Base-by-base conservation (phyloP, 2,329 filamentous ascomycete genomes). In the Colletotrichum chlorophyti region DNA sequence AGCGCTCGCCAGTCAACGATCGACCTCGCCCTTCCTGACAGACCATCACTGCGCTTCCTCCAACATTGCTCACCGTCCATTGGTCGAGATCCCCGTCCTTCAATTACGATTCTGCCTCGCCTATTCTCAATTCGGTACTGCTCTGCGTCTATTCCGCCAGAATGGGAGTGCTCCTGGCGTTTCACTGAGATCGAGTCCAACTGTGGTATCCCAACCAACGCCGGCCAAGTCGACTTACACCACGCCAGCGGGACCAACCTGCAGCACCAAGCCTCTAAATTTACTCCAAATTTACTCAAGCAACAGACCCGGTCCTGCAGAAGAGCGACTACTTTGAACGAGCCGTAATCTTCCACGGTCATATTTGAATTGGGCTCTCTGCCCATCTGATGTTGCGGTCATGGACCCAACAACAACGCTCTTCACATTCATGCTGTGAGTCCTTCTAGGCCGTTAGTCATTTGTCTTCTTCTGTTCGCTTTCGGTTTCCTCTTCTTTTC, bases 321-420 rank as follows among this genome's bases (percentile, higher is more conserved):
- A 38, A 37, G 31, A 49, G 32, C 26, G 17, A 43, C 32, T 49
- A 42, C 51, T 38, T 40, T 45, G 26, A 34, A 34, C 40, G 37
- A 55, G 51, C 49, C 55, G 43, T 48, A 15, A 26, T 17, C 26
- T n/a, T 31, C 26, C 51, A 14, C 32, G n/a, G 37, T 21, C 32
- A 24, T 58, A 53, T 55, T 55, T 54, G 14, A 49, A 3, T 59
- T 43, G 38, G 55, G 43, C 51, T 38, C n/a, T 48, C 32, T 31
- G 35, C 24, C 50, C 49, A 37, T 32, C 19, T 40, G 9, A 19
- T 19, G 4, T 43, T 38, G 17, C 35, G 34, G 53, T 50, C 69
- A 85, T 86, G 83, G 83, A 86, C 72, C 83, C 83, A 50, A 79
- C 79, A 37, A 89, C 64, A 32, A 64, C 64, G 14, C 64, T 65